phyloP scores from a whole-genome alignment of 768 basidiomycete genomes.

The Tremella mesenterica region DNA sequence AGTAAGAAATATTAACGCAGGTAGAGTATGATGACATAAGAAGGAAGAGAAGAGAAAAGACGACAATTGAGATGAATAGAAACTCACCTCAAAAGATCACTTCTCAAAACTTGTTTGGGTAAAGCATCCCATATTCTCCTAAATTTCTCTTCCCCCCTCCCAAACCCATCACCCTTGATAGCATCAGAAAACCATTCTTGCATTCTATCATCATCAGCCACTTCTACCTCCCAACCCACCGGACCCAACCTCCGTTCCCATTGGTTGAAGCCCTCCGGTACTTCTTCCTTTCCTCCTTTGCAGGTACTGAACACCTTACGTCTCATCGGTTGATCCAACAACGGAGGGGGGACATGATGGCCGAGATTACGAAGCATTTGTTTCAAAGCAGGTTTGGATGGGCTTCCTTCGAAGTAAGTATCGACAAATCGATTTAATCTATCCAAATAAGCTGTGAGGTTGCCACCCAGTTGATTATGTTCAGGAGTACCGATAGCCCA shows the following conservation, averaged over 20 bases:
- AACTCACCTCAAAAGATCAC: conserved; percentile 10
- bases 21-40: neutral
- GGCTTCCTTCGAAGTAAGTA: neutral
- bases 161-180: neutral
- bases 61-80: neutral
- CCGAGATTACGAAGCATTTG: neutral
- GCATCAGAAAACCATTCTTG: conserved; percentile 6
- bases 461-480: neutral
- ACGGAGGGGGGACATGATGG: neutral
- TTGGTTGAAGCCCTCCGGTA: neutral
- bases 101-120: conserved; percentile 6
- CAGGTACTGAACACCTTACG: neutral
- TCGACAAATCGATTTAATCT: conserved; percentile 4
- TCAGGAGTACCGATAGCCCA: neutral
- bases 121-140: conserved; percentile 2
- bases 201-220: conserved; percentile 11
- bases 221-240: conserved; percentile 6
- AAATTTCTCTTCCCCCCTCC: conserved; percentile 1
- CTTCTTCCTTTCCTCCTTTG: neutral
- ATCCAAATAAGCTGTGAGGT: conserved; percentile 2
- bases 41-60: neutral
- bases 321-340: neutral
- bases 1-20: neutral
- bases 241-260: neutral
- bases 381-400: neutral